Evolutionary conservation across 2,329 filamentous ascomycete genomes (phyloP), one percentile per base, ranked within the genome.

Genomic region (Domatiomyces globalis): DNA sequence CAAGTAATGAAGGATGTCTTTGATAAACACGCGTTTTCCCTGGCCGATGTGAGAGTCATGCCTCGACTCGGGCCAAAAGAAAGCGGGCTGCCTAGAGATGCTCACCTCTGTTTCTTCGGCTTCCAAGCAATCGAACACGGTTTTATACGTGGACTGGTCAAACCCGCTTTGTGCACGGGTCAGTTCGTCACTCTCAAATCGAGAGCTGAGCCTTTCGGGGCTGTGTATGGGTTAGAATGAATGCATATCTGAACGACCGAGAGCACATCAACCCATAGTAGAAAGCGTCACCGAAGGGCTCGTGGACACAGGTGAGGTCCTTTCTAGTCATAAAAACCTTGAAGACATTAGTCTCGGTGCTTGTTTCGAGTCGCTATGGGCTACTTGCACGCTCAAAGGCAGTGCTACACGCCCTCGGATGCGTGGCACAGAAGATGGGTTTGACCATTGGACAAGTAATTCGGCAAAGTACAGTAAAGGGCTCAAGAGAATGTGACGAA

Each of bases 301-400:
- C 92, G 68, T 96, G 92, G 61, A 92, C 76, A 66, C 87, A 94
- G 62, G 83, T 76, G 54, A 96, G 77, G 63, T 94, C 83, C 61
- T 79, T 79, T 60, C 87, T 84, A 61, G 89, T 95, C 90, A 96
- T 95, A 69, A 98, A 96, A 58, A 96, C 89, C 86, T 92, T 60
- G 43, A 48, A 43, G 45, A 39, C 33, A 50, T 56, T 51, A 59
- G 56, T 50, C 36, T 20, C 20, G 18, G 45, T 43, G 29, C 17
- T 45, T 46, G 50, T 25, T 29, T 29, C 43, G 27, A 50, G 48
- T 46, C 51, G 54, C 39, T 10, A 43, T 27, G 29, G 42, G 10
- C 17, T 43, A 44, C 76, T 64, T 75, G 94, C 90, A 69, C 90
- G 78, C 74, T 98, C 92, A 72, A 96, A 98, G 27, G 92, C 92